These are phyloP conservation scores for Myxozyma neglecta DNA, from an alignment of 805 yeast genomes.

Conservation along the genomic window DNA sequence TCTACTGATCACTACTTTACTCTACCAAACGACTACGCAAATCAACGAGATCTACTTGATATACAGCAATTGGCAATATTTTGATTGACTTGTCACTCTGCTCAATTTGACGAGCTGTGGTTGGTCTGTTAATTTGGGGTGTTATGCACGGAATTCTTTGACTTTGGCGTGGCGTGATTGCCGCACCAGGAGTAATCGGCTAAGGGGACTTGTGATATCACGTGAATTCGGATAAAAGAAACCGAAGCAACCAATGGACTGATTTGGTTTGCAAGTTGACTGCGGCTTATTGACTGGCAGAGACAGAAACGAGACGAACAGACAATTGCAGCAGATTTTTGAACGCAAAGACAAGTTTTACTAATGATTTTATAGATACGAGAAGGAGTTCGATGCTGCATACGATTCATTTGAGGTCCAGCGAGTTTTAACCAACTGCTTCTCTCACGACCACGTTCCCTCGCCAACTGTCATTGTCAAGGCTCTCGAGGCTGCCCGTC, in stretches of 20 bases:
- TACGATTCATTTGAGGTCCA: constrained; percentile 81
- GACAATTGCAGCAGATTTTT: not conserved
- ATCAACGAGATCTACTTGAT: not conserved
- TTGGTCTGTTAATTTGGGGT: constrained; percentile 16
- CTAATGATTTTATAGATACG: constrained; percentile 56
- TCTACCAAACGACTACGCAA: not conserved
- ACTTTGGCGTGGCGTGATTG: not conserved
- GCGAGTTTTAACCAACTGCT: constrained; percentile 96
- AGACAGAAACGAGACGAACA: not conserved
- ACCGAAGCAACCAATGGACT: no score
- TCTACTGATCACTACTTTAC: no score
- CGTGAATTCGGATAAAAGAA: not conserved
- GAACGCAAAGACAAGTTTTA: not conserved
- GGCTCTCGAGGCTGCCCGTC: constrained; percentile 96
- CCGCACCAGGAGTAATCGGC: not conserved
- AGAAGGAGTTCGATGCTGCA: constrained; percentile 93
- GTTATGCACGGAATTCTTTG: not conserved
- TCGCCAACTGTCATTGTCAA: constrained; percentile 94
- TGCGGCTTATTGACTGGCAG: not conserved
- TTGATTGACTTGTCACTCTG: not conserved
- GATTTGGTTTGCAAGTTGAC: no score
- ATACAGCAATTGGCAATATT: not conserved
- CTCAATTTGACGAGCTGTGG: constrained; percentile 20
- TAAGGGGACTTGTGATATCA: no score
- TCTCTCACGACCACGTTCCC: constrained; percentile 97